phyloP scores from a whole-genome alignment of 108 stramenopile genomes.

The Epithemia pelagica region DNA sequence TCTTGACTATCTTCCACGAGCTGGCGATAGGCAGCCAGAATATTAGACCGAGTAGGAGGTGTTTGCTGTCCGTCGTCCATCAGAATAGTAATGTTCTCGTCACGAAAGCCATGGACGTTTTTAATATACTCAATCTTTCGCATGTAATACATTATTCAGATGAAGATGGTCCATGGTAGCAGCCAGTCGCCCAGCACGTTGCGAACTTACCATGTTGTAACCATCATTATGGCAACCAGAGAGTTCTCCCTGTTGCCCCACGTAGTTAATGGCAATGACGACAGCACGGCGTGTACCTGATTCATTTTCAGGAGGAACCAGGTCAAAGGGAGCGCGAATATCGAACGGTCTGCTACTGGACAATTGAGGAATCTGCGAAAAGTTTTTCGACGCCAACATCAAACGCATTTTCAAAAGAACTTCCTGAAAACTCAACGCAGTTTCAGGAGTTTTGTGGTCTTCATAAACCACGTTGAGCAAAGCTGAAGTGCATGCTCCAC shows the following conservation, averaged over 20 bases:
- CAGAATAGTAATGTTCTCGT: conserved; percentile 45
- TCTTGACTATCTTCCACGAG: conserved; percentile 35
- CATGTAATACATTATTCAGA: no score
- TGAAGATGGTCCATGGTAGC: no score
- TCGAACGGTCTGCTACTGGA: conserved; percentile 41
- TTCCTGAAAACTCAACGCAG: conserved; percentile 59
- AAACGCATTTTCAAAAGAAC: conserved; percentile 55
- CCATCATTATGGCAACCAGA: conserved; percentile 86
- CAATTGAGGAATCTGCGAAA: conserved; percentile 43
- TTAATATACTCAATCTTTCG: conserved; percentile 51
- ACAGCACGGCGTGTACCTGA: conserved; percentile 38
- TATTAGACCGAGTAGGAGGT: conserved; percentile 51
- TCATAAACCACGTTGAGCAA: conserved; percentile 62
- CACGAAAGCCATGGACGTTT: conserved; percentile 76
- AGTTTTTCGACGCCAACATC: conserved; percentile 10
- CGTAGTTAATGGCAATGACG: conserved; percentile 87
- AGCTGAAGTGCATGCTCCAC: conserved; percentile 85
- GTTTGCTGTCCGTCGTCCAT: conserved; percentile 42
- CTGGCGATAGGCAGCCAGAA: conserved; percentile 46
- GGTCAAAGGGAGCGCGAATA: conserved; percentile 23
- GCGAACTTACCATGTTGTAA: conserved; percentile 63
- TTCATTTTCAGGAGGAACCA: conserved; percentile 18
- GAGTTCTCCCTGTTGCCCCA: conserved; percentile 34
- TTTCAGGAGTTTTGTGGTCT: conserved; percentile 32
- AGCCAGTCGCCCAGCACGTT: no score